Conservation (phyloP, 2,329 filamentous ascomycete species). For the Talaromyces sp. region DNA sequence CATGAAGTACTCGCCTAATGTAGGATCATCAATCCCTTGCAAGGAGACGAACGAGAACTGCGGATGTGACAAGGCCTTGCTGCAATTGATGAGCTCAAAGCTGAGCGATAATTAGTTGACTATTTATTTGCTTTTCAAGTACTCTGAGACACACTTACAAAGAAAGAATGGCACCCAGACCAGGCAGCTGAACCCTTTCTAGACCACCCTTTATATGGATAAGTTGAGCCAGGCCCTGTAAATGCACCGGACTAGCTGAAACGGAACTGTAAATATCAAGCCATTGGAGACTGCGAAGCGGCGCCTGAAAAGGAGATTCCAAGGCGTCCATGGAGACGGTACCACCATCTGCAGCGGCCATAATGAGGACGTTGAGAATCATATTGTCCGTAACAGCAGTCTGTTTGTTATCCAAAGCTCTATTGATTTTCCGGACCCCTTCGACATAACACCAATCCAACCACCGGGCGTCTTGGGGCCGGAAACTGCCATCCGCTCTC, state of each 20-base stretch:
- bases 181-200: slow-evolving; percentile 26
- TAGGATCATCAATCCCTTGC: neutral
- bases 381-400: slow-evolving; percentile 16
- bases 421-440: slow-evolving; percentile 12
- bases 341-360: slow-evolving; percentile 5
- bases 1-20: neutral
- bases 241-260: slow-evolving; percentile 18
- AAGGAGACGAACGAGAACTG: slow-evolving; percentile 10
- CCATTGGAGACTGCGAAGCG: slow-evolving; percentile 21
- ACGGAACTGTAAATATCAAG: slow-evolving; percentile 21
- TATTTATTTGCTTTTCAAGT: neutral
- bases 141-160: slow-evolving; percentile 19
- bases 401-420: slow-evolving; percentile 5
- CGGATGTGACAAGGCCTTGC: neutral
- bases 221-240: slow-evolving; percentile 17
- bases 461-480: slow-evolving; percentile 1
- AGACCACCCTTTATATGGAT: slow-evolving; percentile 27
- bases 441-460: slow-evolving; percentile 9
- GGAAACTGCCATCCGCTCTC: neutral
- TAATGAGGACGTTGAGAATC: slow-evolving; percentile 9
- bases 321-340: neutral
- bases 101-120: neutral
- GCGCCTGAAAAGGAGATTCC: slow-evolving; percentile 17
- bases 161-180: slow-evolving; percentile 28
- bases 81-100: slow-evolving; percentile 1